These are phyloP conservation scores for Cutaneotrichosporon sp. DNA, from an alignment of 1,284 basidiomycete species.

Conservation along the genomic window DNA sequence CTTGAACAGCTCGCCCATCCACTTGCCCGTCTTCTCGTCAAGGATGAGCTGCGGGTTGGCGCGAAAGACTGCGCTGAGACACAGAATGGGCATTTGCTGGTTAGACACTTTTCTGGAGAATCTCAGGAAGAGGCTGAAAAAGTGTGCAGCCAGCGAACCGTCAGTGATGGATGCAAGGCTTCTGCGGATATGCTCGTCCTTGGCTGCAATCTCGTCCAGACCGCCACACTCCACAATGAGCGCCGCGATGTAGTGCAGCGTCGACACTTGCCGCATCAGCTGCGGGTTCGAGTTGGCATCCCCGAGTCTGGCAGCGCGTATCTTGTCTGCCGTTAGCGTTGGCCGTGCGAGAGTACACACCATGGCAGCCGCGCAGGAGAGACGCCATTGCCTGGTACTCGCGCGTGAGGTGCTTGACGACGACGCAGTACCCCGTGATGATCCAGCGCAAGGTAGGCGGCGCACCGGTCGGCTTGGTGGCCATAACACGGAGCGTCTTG, in stretches of 20 bases:
- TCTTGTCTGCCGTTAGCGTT: conserved; percentile 9
- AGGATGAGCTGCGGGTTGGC: conserved; percentile 86
- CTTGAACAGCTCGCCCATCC: conserved; percentile 83
- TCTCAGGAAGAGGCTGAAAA: conserved; percentile 65
- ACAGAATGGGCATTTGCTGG: conserved; percentile 52
- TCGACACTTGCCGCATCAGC: conserved; percentile 17
- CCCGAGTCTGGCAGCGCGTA: background rate
- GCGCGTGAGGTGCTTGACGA: conserved; percentile 77
- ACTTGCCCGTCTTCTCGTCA: conserved; percentile 63
- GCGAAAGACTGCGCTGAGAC: conserved; percentile 86
- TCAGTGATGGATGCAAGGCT: conserved; percentile 3
- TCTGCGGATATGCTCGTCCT: conserved; percentile 54
- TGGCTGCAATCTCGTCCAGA: conserved; percentile 68
- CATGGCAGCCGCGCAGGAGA: conserved; percentile 73
- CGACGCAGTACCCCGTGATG: conserved; percentile 83
- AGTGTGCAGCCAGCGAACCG: conserved; percentile 65
- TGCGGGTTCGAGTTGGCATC: background rate
- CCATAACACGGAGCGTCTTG: conserved; percentile 72
- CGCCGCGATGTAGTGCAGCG: conserved; percentile 74
- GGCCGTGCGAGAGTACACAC: conserved; percentile 49
- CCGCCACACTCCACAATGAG: conserved; percentile 82
- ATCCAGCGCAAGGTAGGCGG: conserved; percentile 78
- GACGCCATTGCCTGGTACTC: conserved; percentile 71
- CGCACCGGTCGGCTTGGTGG: conserved; percentile 69
- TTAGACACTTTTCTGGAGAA: conserved; percentile 23